Evolutionary conservation across 2,329 filamentous ascomycete genomes (phyloP).

Genomic region (Triangularia setosa): DNA sequence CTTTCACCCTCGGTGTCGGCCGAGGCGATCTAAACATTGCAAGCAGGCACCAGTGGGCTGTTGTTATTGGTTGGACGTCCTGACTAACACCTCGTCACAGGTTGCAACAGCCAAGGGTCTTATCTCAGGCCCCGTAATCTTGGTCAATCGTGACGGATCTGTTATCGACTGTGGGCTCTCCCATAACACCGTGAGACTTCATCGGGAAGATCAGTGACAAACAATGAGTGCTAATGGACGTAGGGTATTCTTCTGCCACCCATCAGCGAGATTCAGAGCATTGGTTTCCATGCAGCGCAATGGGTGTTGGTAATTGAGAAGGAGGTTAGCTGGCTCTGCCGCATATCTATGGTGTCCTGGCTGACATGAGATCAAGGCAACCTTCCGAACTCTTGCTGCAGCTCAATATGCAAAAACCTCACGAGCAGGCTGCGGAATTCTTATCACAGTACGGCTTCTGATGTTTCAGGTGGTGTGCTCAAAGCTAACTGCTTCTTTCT

Average conservation of each 20-base stretch:
- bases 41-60: constrained; percentile 25
- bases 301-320: constrained; percentile 79
- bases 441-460: constrained; percentile 56
- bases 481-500: background rate
- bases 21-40: constrained; percentile 69
- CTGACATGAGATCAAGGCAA: constrained; percentile 51
- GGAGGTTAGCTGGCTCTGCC: constrained; percentile 48
- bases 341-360: background rate
- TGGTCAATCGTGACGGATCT: constrained; percentile 33
- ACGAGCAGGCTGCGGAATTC: constrained; percentile 52
- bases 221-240: background rate
- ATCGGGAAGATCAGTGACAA: background rate
- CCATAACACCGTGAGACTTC: constrained; percentile 30
- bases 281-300: constrained; percentile 47
- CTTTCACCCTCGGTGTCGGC: constrained; percentile 62
- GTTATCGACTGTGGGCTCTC: constrained; percentile 28
- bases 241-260: constrained; percentile 61
- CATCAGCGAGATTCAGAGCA: constrained; percentile 42
- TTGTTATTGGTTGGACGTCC: background rate
- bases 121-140: constrained; percentile 54
- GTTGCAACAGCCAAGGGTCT: constrained; percentile 72
- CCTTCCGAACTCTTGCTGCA: constrained; percentile 63
- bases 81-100: constrained; percentile 36
- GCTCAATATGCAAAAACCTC: constrained; percentile 51
- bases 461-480: background rate